Percentiles rank a stretch among this genome's conserved stretches.
These are phyloP conservation scores for Glycine latifolia DNA, from an alignment of 306 rosid species.

Conservation along the genomic window DNA sequence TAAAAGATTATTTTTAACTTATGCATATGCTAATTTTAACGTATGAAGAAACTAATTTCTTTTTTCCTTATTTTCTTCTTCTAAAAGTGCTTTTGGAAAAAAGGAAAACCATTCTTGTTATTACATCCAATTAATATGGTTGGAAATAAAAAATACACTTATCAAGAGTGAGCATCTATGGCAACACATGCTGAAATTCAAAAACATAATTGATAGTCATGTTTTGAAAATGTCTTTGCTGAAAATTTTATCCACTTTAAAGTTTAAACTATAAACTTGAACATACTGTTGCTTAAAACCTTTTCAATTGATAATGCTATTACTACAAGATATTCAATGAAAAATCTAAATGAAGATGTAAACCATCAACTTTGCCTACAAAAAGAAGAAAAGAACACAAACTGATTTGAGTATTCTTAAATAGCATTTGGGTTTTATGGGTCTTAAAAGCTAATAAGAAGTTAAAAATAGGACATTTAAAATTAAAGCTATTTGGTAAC, in stretches of 20 bases:
- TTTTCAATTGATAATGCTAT: background rate
- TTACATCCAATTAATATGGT: too few species aligned
- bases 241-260: background rate
- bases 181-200: too few species aligned
- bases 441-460: background rate
- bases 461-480: background rate
- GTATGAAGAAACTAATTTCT: too few species aligned
- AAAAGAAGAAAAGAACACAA: background rate
- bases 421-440: background rate
- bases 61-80: too few species aligned
- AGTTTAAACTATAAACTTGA: background rate
- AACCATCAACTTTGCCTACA: background rate
- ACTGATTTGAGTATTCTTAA: background rate
- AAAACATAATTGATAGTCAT: background rate
- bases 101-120: too few species aligned
- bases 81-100: too few species aligned
- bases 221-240: background rate
- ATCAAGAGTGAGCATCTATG: background rate
- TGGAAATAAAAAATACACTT: background rate
- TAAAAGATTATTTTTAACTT: too few species aligned
- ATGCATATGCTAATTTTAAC: too few species aligned
- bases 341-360: background rate
- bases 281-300: background rate
- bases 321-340: background rate
- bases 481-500: too few species aligned